Percentiles rank a stretch among this genome's conserved stretches.
These are phyloP conservation scores for Globisporangium nagaii DNA, from an alignment of 352 stramenopile species.

Conservation along the genomic window DNA sequence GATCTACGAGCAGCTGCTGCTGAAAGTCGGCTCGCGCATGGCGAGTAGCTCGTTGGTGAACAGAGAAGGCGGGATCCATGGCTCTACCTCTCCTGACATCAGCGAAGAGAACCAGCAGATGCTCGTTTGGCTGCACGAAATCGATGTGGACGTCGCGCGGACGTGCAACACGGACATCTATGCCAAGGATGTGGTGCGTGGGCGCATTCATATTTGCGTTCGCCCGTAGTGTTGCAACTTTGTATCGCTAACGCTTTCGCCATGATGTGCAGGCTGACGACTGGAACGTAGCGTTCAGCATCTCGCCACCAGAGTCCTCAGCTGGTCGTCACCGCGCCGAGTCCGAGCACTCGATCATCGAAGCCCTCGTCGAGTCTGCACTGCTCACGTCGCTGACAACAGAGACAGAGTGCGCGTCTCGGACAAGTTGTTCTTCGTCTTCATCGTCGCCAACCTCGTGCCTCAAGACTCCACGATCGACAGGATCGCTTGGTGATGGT, in stretches of 20 bases:
- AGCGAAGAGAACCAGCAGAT: constrained; percentile 50
- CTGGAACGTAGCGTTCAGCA: not conserved
- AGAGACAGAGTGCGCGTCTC: not conserved
- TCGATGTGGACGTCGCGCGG: constrained; percentile 74
- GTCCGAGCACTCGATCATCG: constrained; percentile 7
- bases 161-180: constrained; percentile 65
- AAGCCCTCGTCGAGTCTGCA: constrained; percentile 2
- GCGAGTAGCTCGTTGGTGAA: constrained; percentile 15
- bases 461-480: not conserved
- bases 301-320: not conserved
- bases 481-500: not conserved
- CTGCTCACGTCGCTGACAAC: not conserved
- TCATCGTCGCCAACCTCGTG: not conserved
- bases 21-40: constrained; percentile 46
- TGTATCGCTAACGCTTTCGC: no score
- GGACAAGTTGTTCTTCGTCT: not conserved
- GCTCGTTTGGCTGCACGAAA: constrained; percentile 69
- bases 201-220: no score
- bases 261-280: constrained; percentile 6
- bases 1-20: constrained; percentile 68
- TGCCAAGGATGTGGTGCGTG: constrained; percentile 19
- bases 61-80: no score
- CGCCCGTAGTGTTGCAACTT: no score
- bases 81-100: not conserved
- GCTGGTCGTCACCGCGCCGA: not conserved